A percentile compares a stretch with the other conserved stretches of the same genome.
These are phyloP conservation scores for Euphorbia lathyris DNA, from an alignment of 345 rosid genomes.

Conservation along the genomic window DNA sequence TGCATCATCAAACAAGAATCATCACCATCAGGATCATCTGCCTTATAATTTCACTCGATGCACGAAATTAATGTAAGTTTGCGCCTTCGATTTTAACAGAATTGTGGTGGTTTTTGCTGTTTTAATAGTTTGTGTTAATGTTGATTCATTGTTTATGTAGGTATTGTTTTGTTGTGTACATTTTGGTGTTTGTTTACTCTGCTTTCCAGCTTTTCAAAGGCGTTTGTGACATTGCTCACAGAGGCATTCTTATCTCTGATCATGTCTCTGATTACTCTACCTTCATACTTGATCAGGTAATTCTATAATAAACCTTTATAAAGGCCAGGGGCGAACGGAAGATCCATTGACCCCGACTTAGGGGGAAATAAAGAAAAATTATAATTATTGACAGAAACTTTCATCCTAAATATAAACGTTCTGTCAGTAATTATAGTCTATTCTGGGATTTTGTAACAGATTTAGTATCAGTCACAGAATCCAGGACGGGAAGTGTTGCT, in stretches of 20 bases:
- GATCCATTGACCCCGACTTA: too few species aligned
- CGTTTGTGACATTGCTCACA: constrained; percentile 55
- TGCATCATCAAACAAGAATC: constrained; percentile 29
- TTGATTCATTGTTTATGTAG: constrained; percentile 24
- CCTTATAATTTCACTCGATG: constrained; percentile 44
- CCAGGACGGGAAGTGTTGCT: too few species aligned
- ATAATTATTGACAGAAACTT: too few species aligned
- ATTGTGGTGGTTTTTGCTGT: too few species aligned
- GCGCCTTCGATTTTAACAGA: too few species aligned
- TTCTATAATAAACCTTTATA: neutral
- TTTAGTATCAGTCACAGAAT: too few species aligned
- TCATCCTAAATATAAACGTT: too few species aligned
- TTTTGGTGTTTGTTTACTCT: constrained; percentile 49
- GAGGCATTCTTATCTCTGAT: constrained; percentile 64
- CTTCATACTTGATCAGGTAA: constrained; percentile 71
- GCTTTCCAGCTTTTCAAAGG: constrained; percentile 72
- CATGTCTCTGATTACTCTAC: constrained; percentile 54
- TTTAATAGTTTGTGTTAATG: neutral
- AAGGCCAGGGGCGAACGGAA: too few species aligned
- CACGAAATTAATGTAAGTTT: constrained; percentile 56
- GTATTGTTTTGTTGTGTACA: constrained; percentile 56
- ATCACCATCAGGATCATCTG: constrained; percentile 27
- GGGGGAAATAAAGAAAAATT: too few species aligned
- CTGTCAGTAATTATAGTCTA: too few species aligned
- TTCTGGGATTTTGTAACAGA: too few species aligned